Conservation (phyloP, 2,329 filamentous ascomycete genomes). For the Aspergillus aculeatus region DNA sequence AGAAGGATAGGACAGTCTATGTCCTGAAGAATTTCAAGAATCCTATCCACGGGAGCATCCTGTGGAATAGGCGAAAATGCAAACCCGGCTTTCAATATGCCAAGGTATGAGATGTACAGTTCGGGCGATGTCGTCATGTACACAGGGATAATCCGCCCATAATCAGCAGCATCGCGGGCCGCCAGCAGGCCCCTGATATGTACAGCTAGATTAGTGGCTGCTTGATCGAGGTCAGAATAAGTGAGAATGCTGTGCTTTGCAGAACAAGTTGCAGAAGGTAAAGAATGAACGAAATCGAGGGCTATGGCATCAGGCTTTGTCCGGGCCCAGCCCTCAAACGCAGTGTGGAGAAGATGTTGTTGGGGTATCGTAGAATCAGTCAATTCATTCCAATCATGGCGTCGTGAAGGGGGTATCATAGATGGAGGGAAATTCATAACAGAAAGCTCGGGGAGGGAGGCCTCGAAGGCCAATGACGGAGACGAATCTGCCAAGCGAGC, state of each 20-base stretch:
- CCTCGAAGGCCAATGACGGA: conserved; percentile 3
- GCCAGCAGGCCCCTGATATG: conserved; percentile 19
- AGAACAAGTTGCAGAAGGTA: conserved; percentile 14
- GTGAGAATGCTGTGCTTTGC: conserved; percentile 27
- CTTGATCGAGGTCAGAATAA: conserved; percentile 25
- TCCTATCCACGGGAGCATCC: conserved; percentile 33
- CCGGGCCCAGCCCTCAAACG: conserved; percentile 28
- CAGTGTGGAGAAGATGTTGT: conserved; percentile 24
- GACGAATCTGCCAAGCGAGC: conserved; percentile 17
- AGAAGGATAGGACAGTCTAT: conserved; percentile 27
- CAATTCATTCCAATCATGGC: conserved; percentile 6
- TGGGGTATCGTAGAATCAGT: background rate
- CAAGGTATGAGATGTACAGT: conserved; percentile 41
- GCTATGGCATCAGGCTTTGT: conserved; percentile 24
- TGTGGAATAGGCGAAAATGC: conserved; percentile 41
- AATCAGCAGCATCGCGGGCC: background rate
- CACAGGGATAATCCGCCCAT: conserved; percentile 27
- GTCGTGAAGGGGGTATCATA: conserved; percentile 21
- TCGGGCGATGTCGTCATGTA: conserved; percentile 36
- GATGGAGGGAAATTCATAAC: conserved; percentile 28
- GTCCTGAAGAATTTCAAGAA: conserved; percentile 29
- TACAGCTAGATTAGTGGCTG: conserved; percentile 23
- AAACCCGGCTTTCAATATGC: conserved; percentile 35
- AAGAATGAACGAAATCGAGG: conserved; percentile 29
- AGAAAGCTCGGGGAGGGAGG: conserved; percentile 19